Base-by-base conservation (phyloP, 1,139 yeast genomes). In the Debaryomycetaceae sp. region DNA sequence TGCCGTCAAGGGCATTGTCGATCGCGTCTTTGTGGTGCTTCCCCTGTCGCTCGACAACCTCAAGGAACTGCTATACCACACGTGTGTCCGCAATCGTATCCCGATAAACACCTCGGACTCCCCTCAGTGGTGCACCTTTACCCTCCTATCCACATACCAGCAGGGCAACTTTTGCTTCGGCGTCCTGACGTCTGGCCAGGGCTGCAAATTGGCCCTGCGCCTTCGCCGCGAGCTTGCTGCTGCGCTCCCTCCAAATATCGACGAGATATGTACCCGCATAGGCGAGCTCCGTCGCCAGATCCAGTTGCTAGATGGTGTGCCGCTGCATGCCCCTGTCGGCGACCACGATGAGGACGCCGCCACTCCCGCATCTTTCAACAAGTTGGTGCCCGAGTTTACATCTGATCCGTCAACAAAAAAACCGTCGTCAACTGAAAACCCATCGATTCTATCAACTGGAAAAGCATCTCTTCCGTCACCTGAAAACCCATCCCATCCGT, bases 141-240 rank as follows among this genome's bases (percentile, higher is more conserved):
- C 92, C 0, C 50, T 86, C 33, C 58, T 85, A 22, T 82, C 96
- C 0, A 73, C 90, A 0, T 72, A 70, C 45, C 55, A 59, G 1
- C 74, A 77, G 32, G 93, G 93, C 2, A 76, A 73, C 36, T 73
- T 87, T 53, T 92, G 82, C 50, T 44, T 87, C 30, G 94, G 95
- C 1, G 74, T 87, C 4, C 76, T 92, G 6, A 87, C 97, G 0
- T 70, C 76, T 23, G 95, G 96, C 1, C 81, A 81, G 51, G 96
- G 97, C 2, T 87, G 96, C 54, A 73, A 85, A 35, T 58, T 87
- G 32, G 94, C 95, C 1, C 72, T 77, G 33, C 63, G 95, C 39
- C 68, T 87, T 44, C 78, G 76, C 43, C 59, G 97, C 36, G 94
- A 83, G 40, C 56, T 85, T 21, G 73, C 74, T 2, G 61, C 70